Conservation (phyloP, 768 basidiomycete species). For the Boletus sensibilis region DNA sequence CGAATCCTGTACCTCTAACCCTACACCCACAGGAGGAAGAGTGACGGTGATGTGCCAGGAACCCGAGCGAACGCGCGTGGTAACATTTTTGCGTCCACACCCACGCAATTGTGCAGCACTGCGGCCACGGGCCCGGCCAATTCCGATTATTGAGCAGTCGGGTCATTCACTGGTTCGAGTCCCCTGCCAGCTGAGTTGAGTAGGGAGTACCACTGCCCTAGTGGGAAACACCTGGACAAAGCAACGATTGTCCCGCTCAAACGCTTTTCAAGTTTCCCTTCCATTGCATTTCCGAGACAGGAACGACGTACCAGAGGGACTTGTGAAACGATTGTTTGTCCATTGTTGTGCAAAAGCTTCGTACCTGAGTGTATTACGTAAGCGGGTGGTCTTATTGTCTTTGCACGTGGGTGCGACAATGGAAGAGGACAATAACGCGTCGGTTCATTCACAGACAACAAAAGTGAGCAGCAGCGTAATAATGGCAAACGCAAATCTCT, state of each 20-base stretch:
- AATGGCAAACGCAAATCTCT: conserved; percentile 1
- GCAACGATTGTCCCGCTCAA: background rate
- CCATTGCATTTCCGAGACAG: background rate
- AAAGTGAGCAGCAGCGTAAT: conserved; percentile 14
- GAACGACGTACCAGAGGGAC: background rate
- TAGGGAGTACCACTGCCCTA: too few species aligned
- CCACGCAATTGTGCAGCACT: background rate
- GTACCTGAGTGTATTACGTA: conserved; percentile 18
- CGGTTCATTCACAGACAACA: conserved; percentile 18
- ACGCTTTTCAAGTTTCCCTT: background rate
- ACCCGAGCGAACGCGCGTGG: background rate
- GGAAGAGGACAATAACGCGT: conserved; percentile 20
- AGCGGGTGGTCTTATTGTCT: conserved; percentile 25
- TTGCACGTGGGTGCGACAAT: conserved; percentile 17
- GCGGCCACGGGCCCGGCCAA: background rate
- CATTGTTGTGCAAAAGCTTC: conserved; percentile 22
- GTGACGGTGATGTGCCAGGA: background rate
- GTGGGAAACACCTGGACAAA: background rate
- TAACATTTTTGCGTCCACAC: background rate
- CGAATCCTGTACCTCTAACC: background rate
- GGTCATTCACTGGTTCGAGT: too few species aligned
- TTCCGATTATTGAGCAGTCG: background rate
- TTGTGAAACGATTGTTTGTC: conserved; percentile 10
- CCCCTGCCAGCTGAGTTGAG: background rate
- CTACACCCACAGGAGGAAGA: background rate